Base-by-base conservation (phyloP, 2,329 filamentous ascomycete genomes). In the Colletotrichum brevisporum region DNA sequence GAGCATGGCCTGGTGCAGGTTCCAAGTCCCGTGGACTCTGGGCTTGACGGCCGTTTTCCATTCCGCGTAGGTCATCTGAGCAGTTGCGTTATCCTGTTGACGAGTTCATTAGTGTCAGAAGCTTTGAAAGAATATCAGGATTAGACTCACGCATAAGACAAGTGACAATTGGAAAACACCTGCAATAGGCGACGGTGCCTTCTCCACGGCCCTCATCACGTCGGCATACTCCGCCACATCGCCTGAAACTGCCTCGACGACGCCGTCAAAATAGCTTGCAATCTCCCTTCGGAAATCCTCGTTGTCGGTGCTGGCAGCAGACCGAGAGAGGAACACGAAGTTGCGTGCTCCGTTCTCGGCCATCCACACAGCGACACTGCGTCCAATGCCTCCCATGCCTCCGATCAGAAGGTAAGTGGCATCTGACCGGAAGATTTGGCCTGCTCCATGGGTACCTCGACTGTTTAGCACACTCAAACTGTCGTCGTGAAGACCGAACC, bases 21-120 rank as follows among this genome's bases (percentile, higher is more conserved):
- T 84, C 77, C 78, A 80, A 1, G 81, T 80, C 3, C 82, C 83
- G 4, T 73, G 48, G 8, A 82, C 77, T 62, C 84, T 83, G 9
- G 82, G 79, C 9, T 67, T 64, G 5, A 77, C 67, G 6, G 74
- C 75, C 1, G 67, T 71, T 4, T 73, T 71, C 78, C 78, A 84
- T 24, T 81, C 74, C 0, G 77, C 71, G 41, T 74, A 73, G 1
- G 71, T 78, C 79, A 84, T 83, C 5, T 77, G 73, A 6, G 73
- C 68, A 51, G 63, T 66, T 5, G 55, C 54, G 10, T 66, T 66
- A n/a, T 65, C 62, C 54, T 65, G 4, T 2, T 13, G 27, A 0
- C 5, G 6, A 15, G 41, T 47, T 31, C 27, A 3, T 61, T 45
- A 61, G 58, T 5, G 10, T 5, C 13, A 16, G 26, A 4, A 24